These are phyloP conservation scores for Hypholoma fasciculare DNA, from an alignment of 768 basidiomycete species.

Conservation along the genomic window DNA sequence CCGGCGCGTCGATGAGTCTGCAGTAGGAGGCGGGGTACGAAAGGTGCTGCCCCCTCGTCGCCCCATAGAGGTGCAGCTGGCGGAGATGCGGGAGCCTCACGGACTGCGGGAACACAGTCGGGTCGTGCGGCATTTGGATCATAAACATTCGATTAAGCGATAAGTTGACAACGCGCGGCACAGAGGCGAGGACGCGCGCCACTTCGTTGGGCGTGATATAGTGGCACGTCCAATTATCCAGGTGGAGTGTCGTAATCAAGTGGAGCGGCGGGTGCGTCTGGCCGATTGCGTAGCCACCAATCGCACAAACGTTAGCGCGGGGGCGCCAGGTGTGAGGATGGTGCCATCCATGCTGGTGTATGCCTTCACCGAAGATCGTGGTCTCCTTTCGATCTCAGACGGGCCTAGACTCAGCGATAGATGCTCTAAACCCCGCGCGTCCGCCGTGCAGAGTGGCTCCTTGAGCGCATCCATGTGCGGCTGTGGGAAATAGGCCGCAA, in stretches of 20 bases:
- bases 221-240: constrained; percentile 39
- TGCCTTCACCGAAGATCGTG: constrained; percentile 27
- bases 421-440: constrained; percentile 36
- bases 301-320: constrained; percentile 38
- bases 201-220: constrained; percentile 36
- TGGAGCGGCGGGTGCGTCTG: constrained; percentile 36
- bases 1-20: constrained; percentile 33
- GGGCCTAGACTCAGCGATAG: constrained; percentile 37
- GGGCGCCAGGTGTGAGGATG: constrained; percentile 38
- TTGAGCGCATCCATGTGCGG: constrained; percentile 23
- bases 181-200: constrained; percentile 28
- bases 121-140: constrained; percentile 33
- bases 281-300: constrained; percentile 42
- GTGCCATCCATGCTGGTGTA: constrained; percentile 25
- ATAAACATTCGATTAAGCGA: constrained; percentile 42
- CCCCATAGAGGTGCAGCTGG: constrained; percentile 32
- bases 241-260: constrained; percentile 40
- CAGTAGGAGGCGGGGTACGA: constrained; percentile 32
- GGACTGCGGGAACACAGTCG: constrained; percentile 25
- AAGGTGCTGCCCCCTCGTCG: constrained; percentile 26
- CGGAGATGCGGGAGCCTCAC: constrained; percentile 34
- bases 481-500: constrained; percentile 23
- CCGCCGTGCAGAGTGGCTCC: constrained; percentile 21
- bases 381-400: constrained; percentile 11
- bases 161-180: constrained; percentile 38